Evolutionary conservation across 768 basidiomycete genomes (phyloP).

Genomic region (Leccinum fibrillosum): DNA sequence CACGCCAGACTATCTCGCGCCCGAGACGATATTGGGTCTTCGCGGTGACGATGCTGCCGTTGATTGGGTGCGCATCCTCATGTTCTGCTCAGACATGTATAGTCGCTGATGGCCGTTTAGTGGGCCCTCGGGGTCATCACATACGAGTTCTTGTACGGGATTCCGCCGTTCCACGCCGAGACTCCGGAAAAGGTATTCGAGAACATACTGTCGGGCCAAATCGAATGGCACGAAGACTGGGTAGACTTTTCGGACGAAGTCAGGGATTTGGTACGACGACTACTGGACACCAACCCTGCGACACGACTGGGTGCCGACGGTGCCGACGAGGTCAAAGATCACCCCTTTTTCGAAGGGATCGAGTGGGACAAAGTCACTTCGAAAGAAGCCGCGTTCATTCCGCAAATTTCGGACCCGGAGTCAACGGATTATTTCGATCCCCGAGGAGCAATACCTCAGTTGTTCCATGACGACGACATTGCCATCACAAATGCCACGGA

Average conservation of each 20-base stretch:
- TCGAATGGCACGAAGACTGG: conserved; percentile 97
- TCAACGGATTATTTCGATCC: conserved; percentile 99
- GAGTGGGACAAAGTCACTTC: conserved; percentile 92
- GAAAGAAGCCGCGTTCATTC: conserved; percentile 91
- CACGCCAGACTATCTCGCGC: conserved; percentile 96
- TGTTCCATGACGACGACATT: conserved; percentile 89
- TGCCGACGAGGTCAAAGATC: conserved; percentile 88
- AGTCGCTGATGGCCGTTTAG: conserved; percentile 40
- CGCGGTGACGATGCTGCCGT: conserved; percentile 93
- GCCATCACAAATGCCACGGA: conserved; percentile 50
- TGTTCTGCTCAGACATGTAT: conserved; percentile 4
- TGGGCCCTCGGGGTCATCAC: conserved; percentile 99
- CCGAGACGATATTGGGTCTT: conserved; percentile 92
- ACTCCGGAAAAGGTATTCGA: conserved; percentile 97
- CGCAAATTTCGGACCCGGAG: conserved; percentile 92
- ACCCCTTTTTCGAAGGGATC: conserved; percentile 86
- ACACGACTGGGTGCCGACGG: conserved; percentile 83
- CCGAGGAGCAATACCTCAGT: conserved; percentile 84
- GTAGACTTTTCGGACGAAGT: conserved; percentile 83
- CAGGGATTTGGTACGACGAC: conserved; percentile 83
- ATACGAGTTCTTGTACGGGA: conserved; percentile 96
- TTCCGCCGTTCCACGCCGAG: conserved; percentile 97
- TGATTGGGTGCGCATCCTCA: conserved; percentile 76
- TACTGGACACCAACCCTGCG: conserved; percentile 78
- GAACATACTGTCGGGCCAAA: conserved; percentile 90